phyloP scores from a whole-genome alignment of 352 stramenopile genomes.

The Globisporangium nodosum region DNA sequence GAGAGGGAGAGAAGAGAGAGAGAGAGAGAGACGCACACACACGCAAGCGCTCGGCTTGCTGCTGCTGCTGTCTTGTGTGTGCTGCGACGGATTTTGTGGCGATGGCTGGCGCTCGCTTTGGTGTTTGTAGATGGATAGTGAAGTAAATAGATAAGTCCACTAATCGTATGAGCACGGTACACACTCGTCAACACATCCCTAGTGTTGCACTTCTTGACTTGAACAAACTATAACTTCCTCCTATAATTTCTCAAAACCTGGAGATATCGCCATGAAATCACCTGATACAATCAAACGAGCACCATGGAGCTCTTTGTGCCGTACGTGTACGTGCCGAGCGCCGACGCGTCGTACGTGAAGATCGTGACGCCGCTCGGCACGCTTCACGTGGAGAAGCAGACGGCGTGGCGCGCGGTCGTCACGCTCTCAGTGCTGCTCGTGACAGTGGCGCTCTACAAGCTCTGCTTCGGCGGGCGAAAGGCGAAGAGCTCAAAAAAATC shows the following conservation, averaged over 20 bases:
- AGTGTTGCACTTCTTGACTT: too few species aligned
- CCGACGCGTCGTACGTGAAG: constrained; percentile 47
- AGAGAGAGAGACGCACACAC: too few species aligned
- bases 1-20: not conserved
- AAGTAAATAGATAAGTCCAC: too few species aligned
- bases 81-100: not conserved
- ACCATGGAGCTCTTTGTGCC: constrained; percentile 43
- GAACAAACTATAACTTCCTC: too few species aligned
- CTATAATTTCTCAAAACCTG: not conserved
- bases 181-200: too few species aligned
- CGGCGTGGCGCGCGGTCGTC: constrained; percentile 32
- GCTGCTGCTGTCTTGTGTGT: not conserved
- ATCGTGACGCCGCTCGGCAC: constrained; percentile 66
- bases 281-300: constrained; percentile 1
- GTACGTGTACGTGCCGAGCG: constrained; percentile 68
- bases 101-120: too few species aligned
- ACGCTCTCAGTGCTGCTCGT: constrained; percentile 28
- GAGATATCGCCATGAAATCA: not conserved
- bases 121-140: too few species aligned
- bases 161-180: too few species aligned
- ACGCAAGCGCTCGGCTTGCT: not conserved
- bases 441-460: constrained; percentile 24
- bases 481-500: constrained; percentile 5
- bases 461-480: constrained; percentile 10
- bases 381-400: constrained; percentile 51